phyloP scores from a whole-genome alignment of 352 stramenopile genomes.

The Globisporangium irregulare region DNA sequence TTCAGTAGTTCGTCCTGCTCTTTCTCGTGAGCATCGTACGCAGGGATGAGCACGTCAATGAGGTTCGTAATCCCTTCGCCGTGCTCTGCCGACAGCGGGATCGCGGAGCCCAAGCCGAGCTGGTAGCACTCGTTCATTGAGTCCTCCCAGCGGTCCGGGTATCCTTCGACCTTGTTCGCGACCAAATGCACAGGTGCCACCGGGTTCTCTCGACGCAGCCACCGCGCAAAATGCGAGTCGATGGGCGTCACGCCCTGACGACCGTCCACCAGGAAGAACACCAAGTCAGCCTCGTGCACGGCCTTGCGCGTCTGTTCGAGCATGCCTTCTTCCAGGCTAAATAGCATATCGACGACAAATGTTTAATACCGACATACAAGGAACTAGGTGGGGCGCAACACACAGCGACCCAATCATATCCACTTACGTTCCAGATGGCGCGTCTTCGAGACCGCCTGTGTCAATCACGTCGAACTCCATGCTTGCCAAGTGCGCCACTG shows the following conservation, averaged over 20 bases:
- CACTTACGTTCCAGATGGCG: constrained; percentile 46
- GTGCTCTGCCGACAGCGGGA: constrained; percentile 76
- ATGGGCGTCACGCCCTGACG: constrained; percentile 76
- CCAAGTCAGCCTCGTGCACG: constrained; percentile 72
- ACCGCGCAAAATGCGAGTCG: constrained; percentile 76
- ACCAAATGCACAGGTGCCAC: constrained; percentile 64
- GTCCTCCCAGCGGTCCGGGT: constrained; percentile 59
- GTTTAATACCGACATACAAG: background rate
- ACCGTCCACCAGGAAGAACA: constrained; percentile 81
- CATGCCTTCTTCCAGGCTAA: constrained; percentile 72
- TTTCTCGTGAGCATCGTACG: constrained; percentile 66
- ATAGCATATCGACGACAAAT: background rate
- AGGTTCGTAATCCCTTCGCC: constrained; percentile 70
- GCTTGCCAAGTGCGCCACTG: constrained; percentile 50
- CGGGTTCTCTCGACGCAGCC: constrained; percentile 62
- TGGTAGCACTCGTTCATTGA: constrained; percentile 77
- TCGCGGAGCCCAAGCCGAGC: constrained; percentile 61
- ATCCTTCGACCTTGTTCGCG: constrained; percentile 78
- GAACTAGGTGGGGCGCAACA: background rate
- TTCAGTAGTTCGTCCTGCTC: constrained; percentile 28
- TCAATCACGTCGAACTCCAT: constrained; percentile 84
- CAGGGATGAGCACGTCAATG: constrained; percentile 65
- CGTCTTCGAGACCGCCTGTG: constrained; percentile 75
- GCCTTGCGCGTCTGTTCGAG: constrained; percentile 70
- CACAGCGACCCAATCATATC: background rate